phyloP scores from a whole-genome alignment of 2,329 filamentous ascomycete species.

The Ophiosphaerella korrae region DNA sequence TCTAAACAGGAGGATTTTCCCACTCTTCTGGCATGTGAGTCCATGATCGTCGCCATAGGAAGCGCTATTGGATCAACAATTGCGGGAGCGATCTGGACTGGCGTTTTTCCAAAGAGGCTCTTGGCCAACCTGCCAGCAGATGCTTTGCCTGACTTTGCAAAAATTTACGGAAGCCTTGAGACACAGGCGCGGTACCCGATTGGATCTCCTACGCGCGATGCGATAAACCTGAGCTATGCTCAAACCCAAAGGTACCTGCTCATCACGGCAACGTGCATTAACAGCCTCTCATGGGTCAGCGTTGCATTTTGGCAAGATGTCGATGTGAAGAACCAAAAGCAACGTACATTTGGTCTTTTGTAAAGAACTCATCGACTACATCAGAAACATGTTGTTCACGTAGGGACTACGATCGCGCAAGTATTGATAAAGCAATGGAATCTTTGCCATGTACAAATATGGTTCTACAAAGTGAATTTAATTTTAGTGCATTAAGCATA shows the following conservation, averaged over 20 bases:
- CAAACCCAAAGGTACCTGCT: slow-evolving; percentile 46
- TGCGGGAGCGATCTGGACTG: slow-evolving; percentile 68
- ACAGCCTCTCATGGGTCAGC: slow-evolving; percentile 29
- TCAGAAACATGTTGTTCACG: too few relatives aligned
- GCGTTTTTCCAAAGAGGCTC: slow-evolving; percentile 61
- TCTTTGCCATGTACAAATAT: too few relatives aligned
- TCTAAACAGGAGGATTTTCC: slow-evolving; percentile 42
- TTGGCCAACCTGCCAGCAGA: slow-evolving; percentile 52
- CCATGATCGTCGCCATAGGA: slow-evolving; percentile 65
- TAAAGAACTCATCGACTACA: slow-evolving; percentile 10
- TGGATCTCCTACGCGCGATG: slow-evolving; percentile 56
- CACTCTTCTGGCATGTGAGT: slow-evolving; percentile 53
- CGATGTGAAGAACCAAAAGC: slow-evolving; percentile 39
- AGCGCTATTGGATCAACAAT: slow-evolving; percentile 55
- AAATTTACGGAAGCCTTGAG: slow-evolving; percentile 59
- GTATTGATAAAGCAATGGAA: too few relatives aligned
- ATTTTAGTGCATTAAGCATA: too few relatives aligned
- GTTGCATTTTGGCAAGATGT: slow-evolving; percentile 38
- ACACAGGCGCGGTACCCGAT: slow-evolving; percentile 60
- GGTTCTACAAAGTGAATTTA: too few relatives aligned
- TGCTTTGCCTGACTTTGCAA: slow-evolving; percentile 41
- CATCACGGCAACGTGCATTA: slow-evolving; percentile 40
- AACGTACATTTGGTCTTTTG: slow-evolving; percentile 39
- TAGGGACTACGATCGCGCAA: too few relatives aligned
- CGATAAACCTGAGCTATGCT: slow-evolving; percentile 46